A percentile compares a stretch with the other conserved stretches of the same genome.
Conservation (phyloP, 768 basidiomycete species). For the Naganishia vishniacii region DNA sequence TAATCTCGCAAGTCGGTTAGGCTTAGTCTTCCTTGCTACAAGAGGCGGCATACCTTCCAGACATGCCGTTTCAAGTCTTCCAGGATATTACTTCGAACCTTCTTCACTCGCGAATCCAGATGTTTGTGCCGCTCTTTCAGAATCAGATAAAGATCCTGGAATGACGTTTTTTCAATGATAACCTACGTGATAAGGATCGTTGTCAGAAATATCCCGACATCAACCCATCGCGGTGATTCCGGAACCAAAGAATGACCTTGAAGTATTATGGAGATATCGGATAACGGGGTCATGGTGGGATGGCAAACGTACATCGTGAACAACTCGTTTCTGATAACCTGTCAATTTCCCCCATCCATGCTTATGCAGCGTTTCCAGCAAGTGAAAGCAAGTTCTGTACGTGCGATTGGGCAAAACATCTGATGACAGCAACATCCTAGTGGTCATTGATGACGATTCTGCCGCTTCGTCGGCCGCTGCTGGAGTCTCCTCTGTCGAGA, state of each 20-base stretch:
- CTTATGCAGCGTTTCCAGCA: slow-evolving; percentile 77
- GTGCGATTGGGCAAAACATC: slow-evolving; percentile 56
- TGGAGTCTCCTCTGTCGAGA: slow-evolving; percentile 21
- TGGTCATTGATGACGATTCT: background rate
- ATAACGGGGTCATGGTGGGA: too few species aligned
- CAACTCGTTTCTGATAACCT: slow-evolving; percentile 77
- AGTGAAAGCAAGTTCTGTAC: slow-evolving; percentile 70
- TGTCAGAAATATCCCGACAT: background rate
- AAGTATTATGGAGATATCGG: too few species aligned
- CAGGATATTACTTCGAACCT: slow-evolving; percentile 33
- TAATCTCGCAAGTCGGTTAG: too few species aligned
- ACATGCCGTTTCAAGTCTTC: slow-evolving; percentile 48
- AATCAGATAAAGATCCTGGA: slow-evolving; percentile 83
- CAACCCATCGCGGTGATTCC: too few species aligned
- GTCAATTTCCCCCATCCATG: slow-evolving; percentile 79
- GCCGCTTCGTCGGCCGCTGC: slow-evolving; percentile 30
- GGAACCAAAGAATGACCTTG: too few species aligned
- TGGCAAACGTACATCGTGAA: slow-evolving; percentile 59
- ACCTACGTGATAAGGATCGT: slow-evolving; percentile 43
- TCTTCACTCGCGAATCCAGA: slow-evolving; percentile 50
- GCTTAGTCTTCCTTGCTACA: background rate
- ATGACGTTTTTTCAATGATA: slow-evolving; percentile 65
- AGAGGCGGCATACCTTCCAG: slow-evolving; percentile 39
- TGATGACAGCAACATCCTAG: slow-evolving; percentile 28
- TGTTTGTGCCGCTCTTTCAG: slow-evolving; percentile 81